Evolutionary conservation across 306 rosid genomes (phyloP).

Genomic region (Pachyrhizus erosus): DNA sequence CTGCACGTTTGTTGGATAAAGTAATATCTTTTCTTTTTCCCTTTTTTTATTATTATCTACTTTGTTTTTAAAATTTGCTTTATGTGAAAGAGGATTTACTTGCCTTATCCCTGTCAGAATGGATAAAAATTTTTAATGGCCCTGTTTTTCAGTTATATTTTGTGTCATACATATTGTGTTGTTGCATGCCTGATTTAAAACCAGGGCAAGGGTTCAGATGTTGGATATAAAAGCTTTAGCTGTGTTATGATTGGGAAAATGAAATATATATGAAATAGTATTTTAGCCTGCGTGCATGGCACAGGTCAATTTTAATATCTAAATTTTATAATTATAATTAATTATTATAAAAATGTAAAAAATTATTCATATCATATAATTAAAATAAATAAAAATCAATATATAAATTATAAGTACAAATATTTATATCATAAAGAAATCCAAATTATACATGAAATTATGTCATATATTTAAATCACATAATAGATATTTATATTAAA

Average conservation of each 20-base stretch:
- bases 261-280: conserved; percentile 6
- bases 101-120: neutral
- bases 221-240: neutral
- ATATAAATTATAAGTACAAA: too few relatives aligned
- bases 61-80: conserved; percentile 3
- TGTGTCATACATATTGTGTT: neutral
- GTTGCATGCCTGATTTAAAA: neutral
- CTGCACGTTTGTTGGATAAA: conserved; percentile 85
- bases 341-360: too few relatives aligned
- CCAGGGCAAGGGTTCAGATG: neutral
- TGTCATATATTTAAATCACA: too few relatives aligned
- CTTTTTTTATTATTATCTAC: neutral
- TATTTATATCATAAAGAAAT: too few relatives aligned
- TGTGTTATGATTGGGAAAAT: neutral
- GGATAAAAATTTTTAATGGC: neutral
- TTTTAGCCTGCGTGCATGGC: too few relatives aligned
- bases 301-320: too few relatives aligned
- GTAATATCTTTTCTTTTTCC: conserved; percentile 39
- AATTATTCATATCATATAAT: too few relatives aligned
- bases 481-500: too few relatives aligned
- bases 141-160: neutral
- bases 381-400: too few relatives aligned
- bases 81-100: neutral
- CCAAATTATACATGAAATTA: too few relatives aligned
- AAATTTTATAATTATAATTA: too few relatives aligned